phyloP scores from a whole-genome alignment of 1,284 basidiomycete species.

The Rhodotorula sp. region DNA sequence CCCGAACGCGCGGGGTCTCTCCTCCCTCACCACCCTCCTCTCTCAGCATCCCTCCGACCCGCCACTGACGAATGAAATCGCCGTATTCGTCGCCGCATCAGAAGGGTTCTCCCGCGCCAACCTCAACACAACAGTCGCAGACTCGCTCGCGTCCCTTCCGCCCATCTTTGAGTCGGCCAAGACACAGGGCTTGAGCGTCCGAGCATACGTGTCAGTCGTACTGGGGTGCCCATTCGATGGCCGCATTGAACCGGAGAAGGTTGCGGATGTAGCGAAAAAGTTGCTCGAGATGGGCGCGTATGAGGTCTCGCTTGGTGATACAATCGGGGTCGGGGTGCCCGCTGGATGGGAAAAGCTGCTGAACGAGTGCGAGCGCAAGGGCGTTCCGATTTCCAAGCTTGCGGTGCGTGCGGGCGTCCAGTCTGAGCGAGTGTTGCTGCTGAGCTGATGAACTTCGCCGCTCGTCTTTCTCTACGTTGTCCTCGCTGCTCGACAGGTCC shows the following conservation, averaged over 20 bases:
- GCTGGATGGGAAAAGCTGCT: slow-evolving; percentile 65
- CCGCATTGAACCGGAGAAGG: slow-evolving; percentile 63
- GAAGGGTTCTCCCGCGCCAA: slow-evolving; percentile 81
- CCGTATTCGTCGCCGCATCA: slow-evolving; percentile 84
- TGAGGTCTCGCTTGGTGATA: slow-evolving; percentile 88
- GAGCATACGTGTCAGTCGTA: slow-evolving; percentile 72
- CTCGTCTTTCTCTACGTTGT: not conserved
- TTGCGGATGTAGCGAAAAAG: slow-evolving; percentile 67
- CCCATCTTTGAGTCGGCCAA: slow-evolving; percentile 64
- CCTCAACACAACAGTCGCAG: slow-evolving; percentile 71
- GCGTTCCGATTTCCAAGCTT: slow-evolving; percentile 62
- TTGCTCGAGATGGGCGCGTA: slow-evolving; percentile 89
- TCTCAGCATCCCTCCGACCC: slow-evolving; percentile 38
- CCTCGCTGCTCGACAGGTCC: slow-evolving; percentile 53
- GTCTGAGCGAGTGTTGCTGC: too few species aligned
- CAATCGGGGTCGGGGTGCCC: slow-evolving; percentile 82
- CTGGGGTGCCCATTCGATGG: slow-evolving; percentile 86
- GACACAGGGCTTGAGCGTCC: slow-evolving; percentile 65
- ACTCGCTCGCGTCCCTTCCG: slow-evolving; percentile 66
- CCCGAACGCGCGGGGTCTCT: slow-evolving; percentile 76
- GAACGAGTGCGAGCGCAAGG: slow-evolving; percentile 61
- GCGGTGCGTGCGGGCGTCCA: slow-evolving; percentile 59
- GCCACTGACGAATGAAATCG: slow-evolving; percentile 72
- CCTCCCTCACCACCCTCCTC: slow-evolving; percentile 57
- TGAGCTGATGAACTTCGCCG: not conserved